phyloP scores from a whole-genome alignment of 768 basidiomycete genomes.

The Paxillus involutus region DNA sequence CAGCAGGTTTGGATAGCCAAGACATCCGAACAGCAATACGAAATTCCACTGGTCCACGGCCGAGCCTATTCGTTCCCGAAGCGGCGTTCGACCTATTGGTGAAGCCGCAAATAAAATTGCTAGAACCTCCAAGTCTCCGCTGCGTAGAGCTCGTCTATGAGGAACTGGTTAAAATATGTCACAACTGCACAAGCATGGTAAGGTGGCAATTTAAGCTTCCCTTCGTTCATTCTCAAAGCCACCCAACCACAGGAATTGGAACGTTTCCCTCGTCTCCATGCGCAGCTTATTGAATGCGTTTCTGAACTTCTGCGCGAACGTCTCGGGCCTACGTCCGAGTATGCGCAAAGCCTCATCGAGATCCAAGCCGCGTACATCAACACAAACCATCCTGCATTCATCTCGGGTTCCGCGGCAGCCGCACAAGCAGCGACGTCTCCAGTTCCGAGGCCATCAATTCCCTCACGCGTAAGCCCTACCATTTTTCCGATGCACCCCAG shows the following conservation, averaged over 20 bases:
- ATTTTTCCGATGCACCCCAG: slow-evolving; percentile 5
- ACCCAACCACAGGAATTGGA: slow-evolving; percentile 71
- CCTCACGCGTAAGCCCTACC: slow-evolving; percentile 50
- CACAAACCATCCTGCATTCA: slow-evolving; percentile 96
- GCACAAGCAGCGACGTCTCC: slow-evolving; percentile 47
- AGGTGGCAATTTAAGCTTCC: slow-evolving; percentile 24
- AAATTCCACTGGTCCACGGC: slow-evolving; percentile 95
- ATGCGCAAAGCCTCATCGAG: slow-evolving; percentile 90
- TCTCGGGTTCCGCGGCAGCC: slow-evolving; percentile 70
- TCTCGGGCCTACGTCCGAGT: slow-evolving; percentile 95
- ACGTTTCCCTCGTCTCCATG: slow-evolving; percentile 91
- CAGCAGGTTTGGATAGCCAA: slow-evolving; percentile 85
- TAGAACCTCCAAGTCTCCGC: slow-evolving; percentile 91
- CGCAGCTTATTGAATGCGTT: slow-evolving; percentile 94
- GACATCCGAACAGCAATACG: slow-evolving; percentile 98
- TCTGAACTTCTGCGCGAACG: slow-evolving; percentile 94
- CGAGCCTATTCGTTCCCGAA: slow-evolving; percentile 96
- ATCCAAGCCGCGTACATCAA: slow-evolving; percentile 99
- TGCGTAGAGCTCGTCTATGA: slow-evolving; percentile 99
- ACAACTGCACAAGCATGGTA: slow-evolving; percentile 92
- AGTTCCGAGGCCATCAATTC: slow-evolving; percentile 42
- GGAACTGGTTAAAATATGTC: slow-evolving; percentile 98
- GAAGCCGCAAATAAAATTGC: slow-evolving; percentile 95
- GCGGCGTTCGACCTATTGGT: slow-evolving; percentile 95
- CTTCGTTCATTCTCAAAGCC: background rate